Conservation (phyloP, 179 eudicot species). For the Spinacia oleracea region DNA sequence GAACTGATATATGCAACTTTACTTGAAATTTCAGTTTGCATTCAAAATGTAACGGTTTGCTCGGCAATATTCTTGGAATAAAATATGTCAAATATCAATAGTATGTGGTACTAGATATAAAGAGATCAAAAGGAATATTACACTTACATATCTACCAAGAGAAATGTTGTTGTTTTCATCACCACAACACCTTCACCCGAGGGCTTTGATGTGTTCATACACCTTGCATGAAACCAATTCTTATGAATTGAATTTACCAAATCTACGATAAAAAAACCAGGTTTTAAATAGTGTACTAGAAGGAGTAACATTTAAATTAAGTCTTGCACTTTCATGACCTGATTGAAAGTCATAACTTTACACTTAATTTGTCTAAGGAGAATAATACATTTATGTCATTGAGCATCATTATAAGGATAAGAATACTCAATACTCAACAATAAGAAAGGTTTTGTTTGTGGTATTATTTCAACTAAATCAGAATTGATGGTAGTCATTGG, state of each 20-base stretch:
- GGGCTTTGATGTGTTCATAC: conserved; percentile 69
- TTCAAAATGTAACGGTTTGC: too few relatives aligned
- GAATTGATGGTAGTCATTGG: neutral
- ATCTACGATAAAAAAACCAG: conserved; percentile 44
- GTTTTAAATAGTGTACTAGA: neutral
- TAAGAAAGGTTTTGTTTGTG: too few relatives aligned
- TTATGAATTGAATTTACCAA: conserved; percentile 84
- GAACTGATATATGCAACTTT: neutral
- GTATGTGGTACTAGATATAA: neutral
- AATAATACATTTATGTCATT: neutral
- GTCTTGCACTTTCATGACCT: neutral
- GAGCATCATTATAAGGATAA: neutral
- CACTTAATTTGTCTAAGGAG: neutral
- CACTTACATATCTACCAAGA: conserved; percentile 75
- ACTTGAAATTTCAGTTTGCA: neutral
- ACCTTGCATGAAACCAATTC: conserved; percentile 84
- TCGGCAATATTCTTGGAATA: neutral
- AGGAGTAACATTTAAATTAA: neutral
- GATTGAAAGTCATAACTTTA: neutral
- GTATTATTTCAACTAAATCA: too few relatives aligned
- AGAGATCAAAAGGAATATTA: neutral
- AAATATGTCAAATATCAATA: neutral
- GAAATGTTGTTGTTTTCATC: conserved; percentile 65
- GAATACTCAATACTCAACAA: neutral
- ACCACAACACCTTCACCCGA: conserved; percentile 90